phyloP scores from a whole-genome alignment of 345 rosid genomes.

The Rhodamnia rubescens region DNA sequence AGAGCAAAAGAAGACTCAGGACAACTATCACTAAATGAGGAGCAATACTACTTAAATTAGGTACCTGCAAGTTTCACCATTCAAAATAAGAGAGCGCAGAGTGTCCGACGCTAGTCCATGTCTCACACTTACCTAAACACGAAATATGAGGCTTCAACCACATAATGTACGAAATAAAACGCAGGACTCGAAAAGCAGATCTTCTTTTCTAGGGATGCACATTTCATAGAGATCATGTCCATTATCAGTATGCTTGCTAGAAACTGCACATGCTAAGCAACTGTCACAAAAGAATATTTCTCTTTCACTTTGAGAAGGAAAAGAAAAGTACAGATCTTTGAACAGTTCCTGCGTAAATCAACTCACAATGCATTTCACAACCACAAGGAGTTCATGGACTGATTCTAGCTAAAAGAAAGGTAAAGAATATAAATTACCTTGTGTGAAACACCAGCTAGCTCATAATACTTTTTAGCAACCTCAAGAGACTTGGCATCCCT shows the following conservation, averaged over 20 bases:
- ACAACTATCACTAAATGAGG: neutral
- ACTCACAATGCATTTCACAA: neutral
- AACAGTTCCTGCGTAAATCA: neutral
- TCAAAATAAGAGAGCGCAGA: slow-evolving; percentile 47
- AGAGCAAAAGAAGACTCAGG: neutral
- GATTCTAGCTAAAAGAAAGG: neutral
- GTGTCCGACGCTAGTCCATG: slow-evolving; percentile 69
- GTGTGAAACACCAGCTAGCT: slow-evolving; percentile 67
- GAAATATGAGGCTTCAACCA: neutral
- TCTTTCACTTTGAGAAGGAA: neutral
- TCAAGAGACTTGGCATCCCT: slow-evolving; percentile 62
- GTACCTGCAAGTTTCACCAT: slow-evolving; percentile 77
- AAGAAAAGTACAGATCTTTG: neutral
- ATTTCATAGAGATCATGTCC: neutral
- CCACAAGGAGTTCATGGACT: neutral
- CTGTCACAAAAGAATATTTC: neutral
- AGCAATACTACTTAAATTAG: neutral
- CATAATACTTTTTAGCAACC: slow-evolving; percentile 67
- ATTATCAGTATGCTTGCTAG: neutral
- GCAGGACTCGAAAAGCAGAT: neutral
- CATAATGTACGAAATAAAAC: neutral
- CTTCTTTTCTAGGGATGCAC: neutral
- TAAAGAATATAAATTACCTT: slow-evolving; percentile 34
- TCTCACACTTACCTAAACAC: slow-evolving; percentile 44
- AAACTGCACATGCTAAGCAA: neutral